A percentile compares a stretch with the other conserved stretches of the same genome.
Conservation (phyloP, 495 filamentous ascomycete species). For the Penicillium crystallinum region DNA sequence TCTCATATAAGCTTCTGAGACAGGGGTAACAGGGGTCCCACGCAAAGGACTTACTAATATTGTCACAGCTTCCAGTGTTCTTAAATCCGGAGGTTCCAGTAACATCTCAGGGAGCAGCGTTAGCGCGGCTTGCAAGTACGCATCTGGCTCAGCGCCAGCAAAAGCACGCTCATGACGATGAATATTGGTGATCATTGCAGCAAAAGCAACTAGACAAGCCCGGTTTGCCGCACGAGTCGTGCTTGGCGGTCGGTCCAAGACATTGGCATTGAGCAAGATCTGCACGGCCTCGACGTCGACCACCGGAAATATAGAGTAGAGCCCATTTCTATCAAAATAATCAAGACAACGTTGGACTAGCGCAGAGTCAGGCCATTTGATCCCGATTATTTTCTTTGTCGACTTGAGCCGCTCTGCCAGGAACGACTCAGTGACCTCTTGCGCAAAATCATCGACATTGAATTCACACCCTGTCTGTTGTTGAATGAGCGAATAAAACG, state of each 20-base stretch:
- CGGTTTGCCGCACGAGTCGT: constrained; percentile 10
- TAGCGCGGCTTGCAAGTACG: constrained; percentile 21
- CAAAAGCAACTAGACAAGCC: constrained; percentile 24
- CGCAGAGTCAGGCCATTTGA: constrained; percentile 15
- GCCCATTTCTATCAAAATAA: constrained; percentile 15
- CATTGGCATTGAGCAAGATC: constrained; percentile 14
- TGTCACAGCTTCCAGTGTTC: constrained; percentile 21
- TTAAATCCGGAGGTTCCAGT: constrained; percentile 17
- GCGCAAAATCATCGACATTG: constrained; percentile 20
- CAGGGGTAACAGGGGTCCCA: not conserved
- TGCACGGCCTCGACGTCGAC: constrained; percentile 14
- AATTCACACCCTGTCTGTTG: constrained; percentile 15
- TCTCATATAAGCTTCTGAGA: not conserved
- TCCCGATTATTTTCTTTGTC: not conserved
- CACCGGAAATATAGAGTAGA: constrained; percentile 27
- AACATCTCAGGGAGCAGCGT: constrained; percentile 17
- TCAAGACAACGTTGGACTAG: constrained; percentile 19
- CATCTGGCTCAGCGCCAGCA: constrained; percentile 16
- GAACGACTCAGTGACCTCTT: constrained; percentile 12
- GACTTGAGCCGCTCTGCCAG: not conserved
- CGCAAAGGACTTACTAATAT: constrained; percentile 17
- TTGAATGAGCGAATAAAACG: constrained; percentile 17
- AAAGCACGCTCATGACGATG: constrained; percentile 23
- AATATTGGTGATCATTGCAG: constrained; percentile 21
- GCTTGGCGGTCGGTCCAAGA: constrained; percentile 8